Percentiles rank a stretch among this genome's conserved stretches.
Conservation (phyloP, 441 rosid genomes). For the Gossypium schwendimanii region DNA sequence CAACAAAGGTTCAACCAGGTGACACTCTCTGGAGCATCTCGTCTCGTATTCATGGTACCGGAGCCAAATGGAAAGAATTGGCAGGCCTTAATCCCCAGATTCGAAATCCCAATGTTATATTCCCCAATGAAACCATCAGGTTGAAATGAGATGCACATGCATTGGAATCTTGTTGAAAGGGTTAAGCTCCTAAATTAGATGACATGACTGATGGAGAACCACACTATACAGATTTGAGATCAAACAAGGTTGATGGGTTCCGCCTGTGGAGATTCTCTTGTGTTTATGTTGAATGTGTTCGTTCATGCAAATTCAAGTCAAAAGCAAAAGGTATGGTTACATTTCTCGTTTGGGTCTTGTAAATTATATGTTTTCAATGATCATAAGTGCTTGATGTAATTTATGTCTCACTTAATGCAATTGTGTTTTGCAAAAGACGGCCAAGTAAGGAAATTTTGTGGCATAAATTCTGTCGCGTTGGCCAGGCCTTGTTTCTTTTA, state of each 20-base stretch:
- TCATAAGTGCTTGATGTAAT: conserved; percentile 3
- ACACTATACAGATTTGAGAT: neutral
- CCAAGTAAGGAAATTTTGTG: too few species aligned
- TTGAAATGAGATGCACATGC: conserved; percentile 18
- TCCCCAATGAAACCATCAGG: conserved; percentile 34
- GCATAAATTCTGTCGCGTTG: too few species aligned
- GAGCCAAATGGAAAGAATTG: conserved; percentile 60
- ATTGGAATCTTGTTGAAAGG: neutral
- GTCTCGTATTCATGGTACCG: conserved; percentile 41
- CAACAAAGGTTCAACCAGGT: conserved; percentile 46
- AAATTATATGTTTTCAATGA: neutral
- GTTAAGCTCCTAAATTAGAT: neutral
- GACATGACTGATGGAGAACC: neutral
- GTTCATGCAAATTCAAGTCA: neutral
- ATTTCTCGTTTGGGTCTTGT: neutral
- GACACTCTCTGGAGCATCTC: conserved; percentile 86
- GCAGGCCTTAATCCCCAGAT: conserved; percentile 33
- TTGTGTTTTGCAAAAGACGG: neutral
- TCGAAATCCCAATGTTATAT: conserved; percentile 36
- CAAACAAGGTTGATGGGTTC: neutral
- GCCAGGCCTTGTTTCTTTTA: too few species aligned
- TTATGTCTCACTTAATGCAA: neutral
- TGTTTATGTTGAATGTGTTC: neutral
- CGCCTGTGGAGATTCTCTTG: neutral
- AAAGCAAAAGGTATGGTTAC: neutral